Base-by-base conservation (phyloP, 257 asterid species). In the Pogostemon cablin region DNA sequence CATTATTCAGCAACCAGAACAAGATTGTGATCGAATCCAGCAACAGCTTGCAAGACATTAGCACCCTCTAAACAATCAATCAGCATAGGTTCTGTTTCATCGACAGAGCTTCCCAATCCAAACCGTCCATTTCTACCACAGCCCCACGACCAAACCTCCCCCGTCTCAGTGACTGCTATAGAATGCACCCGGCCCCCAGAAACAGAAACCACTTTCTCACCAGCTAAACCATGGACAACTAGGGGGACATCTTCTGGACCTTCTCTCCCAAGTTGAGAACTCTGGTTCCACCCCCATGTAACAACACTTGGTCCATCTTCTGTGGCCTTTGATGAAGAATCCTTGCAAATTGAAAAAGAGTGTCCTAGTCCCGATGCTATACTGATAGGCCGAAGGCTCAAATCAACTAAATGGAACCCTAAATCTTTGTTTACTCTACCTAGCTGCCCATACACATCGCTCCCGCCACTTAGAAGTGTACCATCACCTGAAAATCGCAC, bases 281-380 rank as follows among this genome's bases (percentile, higher is more conserved):
- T 85, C 77, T 71, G 83, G 80, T 91, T 95, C 99, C 96, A 91
- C 73, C 99, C 99, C 99, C 99, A 91, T 44, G 99, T 83, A 69
- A 85, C 73, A 6, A 91, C 80, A 56, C 71, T 74, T 1, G 55
- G 71, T 63, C 52, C 78, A n/a, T 73, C 73, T 77, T 61, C 75
- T 9, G 56, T 42, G 44, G 53, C 43, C 42, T 76, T 81, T 6
- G 81, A 67, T 4, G 80, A 71, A 3, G 62, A 48, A 72, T 65
- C 37, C 11, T 76, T 50, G 81, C 96, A 91, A 68, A 95, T 76
- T n/a, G 95, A 96, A 58, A 95, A 74, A 44, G 93, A 91, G 77
- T 89, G 97, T 6, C 98, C 99, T 15, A 95, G 78, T 65, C 99
- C 99, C 0, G 90, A 86, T 74, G 95, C 93, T 81, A 95, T 64